Conservation (phyloP, 495 filamentous ascomycete species). For the Tuber aestivum region DNA sequence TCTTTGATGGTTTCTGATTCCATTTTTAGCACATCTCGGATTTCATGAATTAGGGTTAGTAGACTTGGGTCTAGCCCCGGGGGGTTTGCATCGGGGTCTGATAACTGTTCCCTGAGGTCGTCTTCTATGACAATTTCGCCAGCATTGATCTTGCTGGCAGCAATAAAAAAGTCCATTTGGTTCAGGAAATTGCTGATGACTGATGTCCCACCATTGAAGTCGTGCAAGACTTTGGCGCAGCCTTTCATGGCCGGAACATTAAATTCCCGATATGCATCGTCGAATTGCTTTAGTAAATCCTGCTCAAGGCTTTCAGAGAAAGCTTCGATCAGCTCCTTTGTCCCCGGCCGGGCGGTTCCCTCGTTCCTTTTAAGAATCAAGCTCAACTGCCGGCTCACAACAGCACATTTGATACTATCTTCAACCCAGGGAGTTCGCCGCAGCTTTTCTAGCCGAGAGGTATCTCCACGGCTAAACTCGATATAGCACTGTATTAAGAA, state of each 20-base stretch:
- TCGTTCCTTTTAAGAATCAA: slow-evolving; percentile 41
- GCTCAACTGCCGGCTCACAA: slow-evolving; percentile 39
- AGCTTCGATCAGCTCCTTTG: slow-evolving; percentile 87
- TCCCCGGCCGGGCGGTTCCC: slow-evolving; percentile 53
- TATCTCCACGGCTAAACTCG: slow-evolving; percentile 60
- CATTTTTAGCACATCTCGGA: slow-evolving; percentile 88
- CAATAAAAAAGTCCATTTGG: slow-evolving; percentile 98
- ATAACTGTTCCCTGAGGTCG: slow-evolving; percentile 66
- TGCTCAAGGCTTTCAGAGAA: slow-evolving; percentile 95
- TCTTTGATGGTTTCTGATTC: slow-evolving; percentile 92
- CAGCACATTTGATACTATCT: slow-evolving; percentile 41
- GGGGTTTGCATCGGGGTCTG: slow-evolving; percentile 87
- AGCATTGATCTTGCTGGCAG: slow-evolving; percentile 78
- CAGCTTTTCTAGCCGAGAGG: slow-evolving; percentile 44
- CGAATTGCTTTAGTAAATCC: slow-evolving; percentile 91
- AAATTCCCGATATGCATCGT: slow-evolving; percentile 85
- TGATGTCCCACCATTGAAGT: slow-evolving; percentile 91
- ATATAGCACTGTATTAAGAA: slow-evolving; percentile 95
- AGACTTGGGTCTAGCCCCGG: slow-evolving; percentile 90
- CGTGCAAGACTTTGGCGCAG: slow-evolving; percentile 85
- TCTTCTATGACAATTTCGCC: slow-evolving; percentile 39
- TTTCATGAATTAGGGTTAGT: slow-evolving; percentile 85
- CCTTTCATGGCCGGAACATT: slow-evolving; percentile 91
- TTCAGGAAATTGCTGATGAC: slow-evolving; percentile 95
- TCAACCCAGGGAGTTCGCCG: slow-evolving; percentile 41